A percentile compares a stretch with the other conserved stretches of the same genome.
phyloP scores from a whole-genome alignment of 2,329 filamentous ascomycete species.

The Aspergillus viridinutans region DNA sequence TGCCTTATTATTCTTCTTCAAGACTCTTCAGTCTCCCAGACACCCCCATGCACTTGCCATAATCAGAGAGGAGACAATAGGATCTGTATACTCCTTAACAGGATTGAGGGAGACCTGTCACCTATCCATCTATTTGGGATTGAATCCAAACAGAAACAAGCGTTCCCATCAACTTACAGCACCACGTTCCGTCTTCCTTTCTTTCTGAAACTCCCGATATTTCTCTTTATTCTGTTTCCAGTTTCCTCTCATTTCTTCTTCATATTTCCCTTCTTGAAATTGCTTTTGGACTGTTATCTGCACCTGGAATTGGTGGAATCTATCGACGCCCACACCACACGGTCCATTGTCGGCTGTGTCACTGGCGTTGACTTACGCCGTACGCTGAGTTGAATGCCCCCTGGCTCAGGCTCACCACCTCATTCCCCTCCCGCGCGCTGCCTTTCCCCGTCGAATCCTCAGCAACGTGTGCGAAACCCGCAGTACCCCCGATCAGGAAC shows the following conservation, averaged over 20 bases:
- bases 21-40: background rate
- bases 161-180: background rate
- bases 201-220: background rate
- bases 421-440: slow-evolving; percentile 8
- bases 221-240: slow-evolving; percentile 1
- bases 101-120: background rate
- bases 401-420: slow-evolving; percentile 4
- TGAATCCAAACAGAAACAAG: background rate
- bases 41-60: background rate
- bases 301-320: background rate
- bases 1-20: background rate
- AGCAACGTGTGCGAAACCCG: background rate
- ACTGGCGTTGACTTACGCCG: background rate
- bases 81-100: background rate
- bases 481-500: background rate
- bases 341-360: background rate
- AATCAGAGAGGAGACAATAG: background rate
- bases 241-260: background rate
- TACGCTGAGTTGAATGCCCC: background rate
- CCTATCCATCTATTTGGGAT: background rate
- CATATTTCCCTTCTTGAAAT: slow-evolving; percentile 1
- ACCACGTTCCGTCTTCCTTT: background rate
- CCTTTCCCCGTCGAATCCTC: background rate
- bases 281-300: background rate
- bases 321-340: background rate